Evolutionary conservation across 176 grass and related monocot species (phyloP).

Genomic region (Rhynchospora pubera): DNA sequence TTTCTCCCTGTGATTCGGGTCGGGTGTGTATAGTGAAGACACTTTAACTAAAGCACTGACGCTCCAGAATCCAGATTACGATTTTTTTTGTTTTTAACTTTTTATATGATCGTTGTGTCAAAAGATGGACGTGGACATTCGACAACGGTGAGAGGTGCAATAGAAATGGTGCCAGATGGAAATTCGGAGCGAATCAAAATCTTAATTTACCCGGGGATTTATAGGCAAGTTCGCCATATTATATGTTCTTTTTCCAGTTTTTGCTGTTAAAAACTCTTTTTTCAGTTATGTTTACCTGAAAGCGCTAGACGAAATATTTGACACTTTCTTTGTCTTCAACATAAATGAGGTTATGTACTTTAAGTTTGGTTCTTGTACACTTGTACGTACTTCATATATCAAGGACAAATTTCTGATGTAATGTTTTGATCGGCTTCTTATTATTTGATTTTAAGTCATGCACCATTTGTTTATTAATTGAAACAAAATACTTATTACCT

Average conservation of each 20-base stretch:
- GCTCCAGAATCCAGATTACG: no score
- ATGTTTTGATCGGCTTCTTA: background rate
- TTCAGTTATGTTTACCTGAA: no score
- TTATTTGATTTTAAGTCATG: background rate
- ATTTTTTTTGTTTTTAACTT: no score
- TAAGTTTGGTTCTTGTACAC: background rate
- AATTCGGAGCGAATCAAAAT: slow-evolving; percentile 71
- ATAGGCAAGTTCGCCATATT: slow-evolving; percentile 34
- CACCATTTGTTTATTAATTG: background rate
- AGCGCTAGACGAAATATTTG: background rate
- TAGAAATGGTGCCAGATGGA: slow-evolving; percentile 64
- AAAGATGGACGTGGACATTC: slow-evolving; percentile 68
- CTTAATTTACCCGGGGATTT: slow-evolving; percentile 52
- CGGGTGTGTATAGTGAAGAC: no score
- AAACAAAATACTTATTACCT: background rate
- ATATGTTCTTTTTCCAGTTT: background rate
- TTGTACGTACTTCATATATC: no score
- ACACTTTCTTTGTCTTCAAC: background rate
- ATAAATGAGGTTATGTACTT: background rate
- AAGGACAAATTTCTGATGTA: background rate
- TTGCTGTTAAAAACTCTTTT: background rate
- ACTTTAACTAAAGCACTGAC: no score
- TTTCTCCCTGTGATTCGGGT: no score
- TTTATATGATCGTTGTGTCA: slow-evolving; percentile 40
- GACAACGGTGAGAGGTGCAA: slow-evolving; percentile 69